Conservation (phyloP, 768 basidiomycete species). For the Termitomyces sp. region DNA sequence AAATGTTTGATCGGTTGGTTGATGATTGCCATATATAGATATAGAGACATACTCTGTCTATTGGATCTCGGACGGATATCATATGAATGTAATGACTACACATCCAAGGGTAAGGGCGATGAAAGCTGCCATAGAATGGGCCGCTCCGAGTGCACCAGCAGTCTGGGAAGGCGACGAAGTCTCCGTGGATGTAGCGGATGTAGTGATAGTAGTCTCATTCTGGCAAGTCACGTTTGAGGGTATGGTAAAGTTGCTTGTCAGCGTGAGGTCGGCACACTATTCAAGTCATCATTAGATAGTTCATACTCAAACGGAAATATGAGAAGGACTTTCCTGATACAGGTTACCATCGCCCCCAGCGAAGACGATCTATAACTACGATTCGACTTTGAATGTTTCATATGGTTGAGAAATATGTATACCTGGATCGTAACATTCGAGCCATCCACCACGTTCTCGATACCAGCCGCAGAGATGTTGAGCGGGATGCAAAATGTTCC, state of each 20-base stretch:
- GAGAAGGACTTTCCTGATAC: not conserved
- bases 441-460: conserved; percentile 47
- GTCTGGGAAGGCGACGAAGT: not conserved
- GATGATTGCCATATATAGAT: too few relatives aligned
- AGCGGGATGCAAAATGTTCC: conserved; percentile 65
- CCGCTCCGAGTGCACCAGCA: not conserved
- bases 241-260: conserved; percentile 44
- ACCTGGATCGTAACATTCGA: conserved; percentile 67
- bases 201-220: conserved; percentile 22
- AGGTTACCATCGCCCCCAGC: not conserved
- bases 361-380: not conserved
- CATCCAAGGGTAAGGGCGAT: not conserved
- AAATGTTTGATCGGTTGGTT: too few relatives aligned
- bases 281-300: not conserved
- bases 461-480: conserved; percentile 40
- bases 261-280: conserved; percentile 75
- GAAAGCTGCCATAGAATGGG: not conserved
- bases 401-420: not conserved
- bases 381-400: not conserved
- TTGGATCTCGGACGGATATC: not conserved
- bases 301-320: not conserved
- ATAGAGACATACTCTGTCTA: too few relatives aligned
- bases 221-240: conserved; percentile 36
- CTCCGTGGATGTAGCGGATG: not conserved
- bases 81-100: not conserved